Conservation (phyloP, 306 rosid genomes). For the Aeschynomene evenia region DNA sequence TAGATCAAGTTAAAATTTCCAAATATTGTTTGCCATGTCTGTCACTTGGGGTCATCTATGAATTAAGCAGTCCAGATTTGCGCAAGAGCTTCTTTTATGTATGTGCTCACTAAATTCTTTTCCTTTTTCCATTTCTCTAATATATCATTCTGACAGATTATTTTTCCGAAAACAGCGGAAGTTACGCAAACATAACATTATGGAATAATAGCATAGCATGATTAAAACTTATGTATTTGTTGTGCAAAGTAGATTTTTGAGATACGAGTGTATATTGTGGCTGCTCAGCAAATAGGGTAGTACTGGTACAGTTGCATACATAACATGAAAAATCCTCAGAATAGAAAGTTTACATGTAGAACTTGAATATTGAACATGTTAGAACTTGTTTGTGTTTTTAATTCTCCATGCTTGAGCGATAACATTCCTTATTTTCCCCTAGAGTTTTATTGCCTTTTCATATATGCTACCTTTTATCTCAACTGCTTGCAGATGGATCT, state of each 20-base stretch:
- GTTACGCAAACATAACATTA: not conserved
- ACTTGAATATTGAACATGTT: not conserved
- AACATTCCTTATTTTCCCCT: no score
- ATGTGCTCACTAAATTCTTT: not conserved
- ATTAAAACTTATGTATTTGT: not conserved
- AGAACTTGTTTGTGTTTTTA: not conserved
- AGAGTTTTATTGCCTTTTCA: not conserved
- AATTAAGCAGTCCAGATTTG: not conserved
- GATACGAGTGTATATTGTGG: not conserved
- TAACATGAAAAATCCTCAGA: not conserved
- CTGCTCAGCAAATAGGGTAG: not conserved
- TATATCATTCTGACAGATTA: not conserved
- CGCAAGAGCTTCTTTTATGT: no score
- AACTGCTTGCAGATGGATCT: conserved; percentile 58
- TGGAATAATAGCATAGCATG: not conserved
- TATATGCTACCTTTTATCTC: not conserved
- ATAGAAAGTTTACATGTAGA: not conserved
- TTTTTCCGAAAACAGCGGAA: not conserved
- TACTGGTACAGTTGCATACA: not conserved
- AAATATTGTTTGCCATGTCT: not conserved
- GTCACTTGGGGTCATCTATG: conserved; percentile 14
- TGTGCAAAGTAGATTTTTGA: not conserved
- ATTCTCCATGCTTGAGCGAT: no score
- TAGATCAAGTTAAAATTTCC: not conserved
- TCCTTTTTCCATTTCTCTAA: not conserved